These are phyloP conservation scores for Plantago ovata DNA, from an alignment of 257 asterid genomes.

Conservation along the genomic window DNA sequence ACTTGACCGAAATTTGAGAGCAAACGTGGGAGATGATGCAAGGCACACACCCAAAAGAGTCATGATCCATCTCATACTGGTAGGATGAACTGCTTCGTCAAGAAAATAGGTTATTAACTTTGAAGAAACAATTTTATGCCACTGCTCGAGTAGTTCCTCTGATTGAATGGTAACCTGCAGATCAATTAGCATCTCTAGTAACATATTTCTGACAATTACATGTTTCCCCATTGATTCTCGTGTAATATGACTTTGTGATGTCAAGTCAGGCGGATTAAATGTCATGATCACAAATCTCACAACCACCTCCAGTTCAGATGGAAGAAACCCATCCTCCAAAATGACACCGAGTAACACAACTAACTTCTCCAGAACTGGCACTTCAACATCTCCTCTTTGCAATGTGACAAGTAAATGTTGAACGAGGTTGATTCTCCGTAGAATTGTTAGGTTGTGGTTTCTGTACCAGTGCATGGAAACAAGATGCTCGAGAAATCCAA, in stretches of 20 bases:
- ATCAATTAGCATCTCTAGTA: constrained; percentile 98
- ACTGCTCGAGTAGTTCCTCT: constrained; percentile 97
- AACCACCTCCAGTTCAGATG: constrained; percentile 95
- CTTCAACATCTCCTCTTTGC: constrained; percentile 99
- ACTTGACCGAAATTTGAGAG: constrained; percentile 91
- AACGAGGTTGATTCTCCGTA: constrained; percentile 94
- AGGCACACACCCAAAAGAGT: constrained; percentile 98
- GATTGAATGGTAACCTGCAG: constrained; percentile 92
- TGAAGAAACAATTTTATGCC: constrained; percentile 98
- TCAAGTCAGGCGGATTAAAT: constrained; percentile 86
- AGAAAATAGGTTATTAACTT: constrained; percentile 84
- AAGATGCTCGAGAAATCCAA: constrained; percentile 96
- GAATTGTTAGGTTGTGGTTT: constrained; percentile 92
- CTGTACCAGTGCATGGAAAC: constrained; percentile 99
- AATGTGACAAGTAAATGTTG: constrained; percentile 93
- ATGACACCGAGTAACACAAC: constrained; percentile 90
- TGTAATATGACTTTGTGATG: constrained; percentile 53
- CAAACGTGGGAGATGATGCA: constrained; percentile 88
- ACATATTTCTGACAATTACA: constrained; percentile 94
- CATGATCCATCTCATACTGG: constrained; percentile 99
- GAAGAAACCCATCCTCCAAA: constrained; percentile 94
- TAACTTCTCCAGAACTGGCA: constrained; percentile 85
- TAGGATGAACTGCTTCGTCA: constrained; percentile 98
- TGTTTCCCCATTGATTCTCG: constrained; percentile 98
- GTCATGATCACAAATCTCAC: constrained; percentile 96